phyloP scores from a whole-genome alignment of 2,329 filamentous ascomycete species.

The Phaeosphaeriaceae sp. region DNA sequence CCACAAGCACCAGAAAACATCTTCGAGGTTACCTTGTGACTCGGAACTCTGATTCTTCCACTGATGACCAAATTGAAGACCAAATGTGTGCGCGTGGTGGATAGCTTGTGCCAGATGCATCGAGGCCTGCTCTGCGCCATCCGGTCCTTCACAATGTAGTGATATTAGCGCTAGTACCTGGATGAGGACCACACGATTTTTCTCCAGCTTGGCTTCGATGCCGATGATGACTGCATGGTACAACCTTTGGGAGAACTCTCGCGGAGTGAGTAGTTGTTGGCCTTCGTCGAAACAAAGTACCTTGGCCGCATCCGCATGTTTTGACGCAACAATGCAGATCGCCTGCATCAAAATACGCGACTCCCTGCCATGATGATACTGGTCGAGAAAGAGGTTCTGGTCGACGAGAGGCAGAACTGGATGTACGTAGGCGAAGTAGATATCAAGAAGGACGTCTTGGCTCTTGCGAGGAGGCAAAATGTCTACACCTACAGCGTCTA shows the following conservation, averaged over 20 bases:
- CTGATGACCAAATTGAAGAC: conserved; percentile 53
- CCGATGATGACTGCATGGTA: conserved; percentile 52
- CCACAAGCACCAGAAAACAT: conserved; percentile 60
- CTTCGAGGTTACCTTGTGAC: conserved; percentile 50
- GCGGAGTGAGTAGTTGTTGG: conserved; percentile 43
- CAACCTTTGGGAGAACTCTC: conserved; percentile 54
- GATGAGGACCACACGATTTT: conserved; percentile 56
- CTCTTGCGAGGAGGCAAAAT: conserved; percentile 44
- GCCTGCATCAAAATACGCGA: conserved; percentile 53
- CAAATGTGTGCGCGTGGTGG: conserved; percentile 58
- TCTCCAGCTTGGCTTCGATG: conserved; percentile 51
- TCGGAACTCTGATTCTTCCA: conserved; percentile 49
- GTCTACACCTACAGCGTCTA: conserved; percentile 46
- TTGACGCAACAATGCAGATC: conserved; percentile 57
- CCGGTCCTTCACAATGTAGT: conserved; percentile 56
- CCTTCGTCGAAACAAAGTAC: conserved; percentile 49
- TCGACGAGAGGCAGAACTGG: conserved; percentile 57
- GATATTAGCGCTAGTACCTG: conserved; percentile 56
- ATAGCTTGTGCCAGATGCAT: conserved; percentile 58
- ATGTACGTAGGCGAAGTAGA: conserved; percentile 56
- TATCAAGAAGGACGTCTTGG: conserved; percentile 50
- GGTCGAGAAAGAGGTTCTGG: conserved; percentile 50
- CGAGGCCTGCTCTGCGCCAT: conserved; percentile 56
- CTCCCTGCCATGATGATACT: conserved; percentile 44
- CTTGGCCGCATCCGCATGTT: conserved; percentile 52